phyloP scores from a whole-genome alignment of 1,139 yeast species.

The Pichia sp. region DNA sequence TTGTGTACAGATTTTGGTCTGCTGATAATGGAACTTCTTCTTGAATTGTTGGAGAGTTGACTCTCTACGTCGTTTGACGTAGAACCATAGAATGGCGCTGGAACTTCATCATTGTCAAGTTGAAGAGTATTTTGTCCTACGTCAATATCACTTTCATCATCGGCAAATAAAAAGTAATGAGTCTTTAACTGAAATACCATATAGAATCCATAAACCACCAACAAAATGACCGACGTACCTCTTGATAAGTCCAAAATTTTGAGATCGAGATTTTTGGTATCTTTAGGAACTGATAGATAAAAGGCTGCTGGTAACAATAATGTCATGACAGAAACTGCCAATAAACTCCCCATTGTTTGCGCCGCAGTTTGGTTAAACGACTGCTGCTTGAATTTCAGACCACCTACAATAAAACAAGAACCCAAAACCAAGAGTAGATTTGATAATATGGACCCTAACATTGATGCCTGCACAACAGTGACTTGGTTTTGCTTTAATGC shows the following conservation, averaged over 20 bases:
- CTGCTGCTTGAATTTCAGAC: conserved; percentile 78
- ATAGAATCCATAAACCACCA: conserved; percentile 71
- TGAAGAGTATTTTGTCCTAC: neutral
- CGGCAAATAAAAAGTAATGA: conserved; percentile 59
- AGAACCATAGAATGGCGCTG: conserved; percentile 2
- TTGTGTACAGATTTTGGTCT: conserved; percentile 24
- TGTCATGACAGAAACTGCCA: conserved; percentile 87
- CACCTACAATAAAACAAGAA: conserved; percentile 93
- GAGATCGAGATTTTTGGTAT: conserved; percentile 31
- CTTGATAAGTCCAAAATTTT: conserved; percentile 72
- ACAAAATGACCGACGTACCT: conserved; percentile 74
- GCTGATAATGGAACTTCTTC: conserved; percentile 14
- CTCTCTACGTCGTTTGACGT: neutral
- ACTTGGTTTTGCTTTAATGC: conserved; percentile 83
- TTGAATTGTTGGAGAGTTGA: neutral
- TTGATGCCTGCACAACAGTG: conserved; percentile 91
- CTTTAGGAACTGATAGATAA: conserved; percentile 66
- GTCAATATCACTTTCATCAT: conserved; percentile 4
- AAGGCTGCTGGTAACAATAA: conserved; percentile 93
- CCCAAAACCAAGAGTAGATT: conserved; percentile 86
- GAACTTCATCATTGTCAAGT: neutral
- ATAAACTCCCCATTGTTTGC: conserved; percentile 89
- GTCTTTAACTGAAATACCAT: conserved; percentile 83
- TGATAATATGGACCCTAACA: conserved; percentile 90
- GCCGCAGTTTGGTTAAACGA: conserved; percentile 93